These are phyloP conservation scores for Rhizoctonia solani DNA, from an alignment of 1,284 basidiomycete genomes.

Conservation along the genomic window DNA sequence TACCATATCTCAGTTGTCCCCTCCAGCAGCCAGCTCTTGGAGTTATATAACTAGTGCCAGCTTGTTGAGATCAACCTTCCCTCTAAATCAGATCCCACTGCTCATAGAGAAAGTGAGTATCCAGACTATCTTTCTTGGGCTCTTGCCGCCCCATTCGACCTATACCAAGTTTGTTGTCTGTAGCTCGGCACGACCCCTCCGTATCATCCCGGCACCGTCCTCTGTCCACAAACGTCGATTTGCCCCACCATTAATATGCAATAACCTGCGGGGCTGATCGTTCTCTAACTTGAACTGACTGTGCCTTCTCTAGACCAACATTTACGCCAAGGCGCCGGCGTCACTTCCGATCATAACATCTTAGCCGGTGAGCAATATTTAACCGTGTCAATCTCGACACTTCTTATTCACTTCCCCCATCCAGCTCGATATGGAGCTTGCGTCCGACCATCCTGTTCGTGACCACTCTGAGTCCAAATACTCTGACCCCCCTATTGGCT, in stretches of 20 bases:
- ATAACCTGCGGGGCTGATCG: conserved; percentile 20
- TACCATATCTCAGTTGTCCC: neutral
- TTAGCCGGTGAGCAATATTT: conserved; percentile 13
- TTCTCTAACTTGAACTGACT: conserved; percentile 10
- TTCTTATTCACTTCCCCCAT: neutral
- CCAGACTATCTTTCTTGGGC: no score
- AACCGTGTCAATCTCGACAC: neutral
- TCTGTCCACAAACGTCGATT: conserved; percentile 15
- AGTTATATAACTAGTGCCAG: neutral
- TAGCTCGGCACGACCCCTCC: neutral
- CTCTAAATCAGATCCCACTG: neutral
- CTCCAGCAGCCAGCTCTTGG: neutral
- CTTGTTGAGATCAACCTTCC: neutral
- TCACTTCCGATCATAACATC: neutral
- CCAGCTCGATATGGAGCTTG: conserved; percentile 28
- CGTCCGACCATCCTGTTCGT: conserved; percentile 2
- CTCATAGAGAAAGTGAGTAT: no score
- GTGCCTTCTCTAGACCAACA: neutral
- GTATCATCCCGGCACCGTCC: conserved; percentile 9
- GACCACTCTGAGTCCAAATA: neutral
- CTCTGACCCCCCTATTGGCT: conserved; percentile 31
- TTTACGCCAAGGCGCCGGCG: conserved; percentile 6
- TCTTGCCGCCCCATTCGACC: no score
- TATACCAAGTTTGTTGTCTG: no score
- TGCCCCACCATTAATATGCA: conserved; percentile 15